Evolutionary conservation across 192 early-diverging fungal genomes (phyloP), one percentile per base, ranked within the genome.

Genomic region (Coemansia sp.): DNA sequence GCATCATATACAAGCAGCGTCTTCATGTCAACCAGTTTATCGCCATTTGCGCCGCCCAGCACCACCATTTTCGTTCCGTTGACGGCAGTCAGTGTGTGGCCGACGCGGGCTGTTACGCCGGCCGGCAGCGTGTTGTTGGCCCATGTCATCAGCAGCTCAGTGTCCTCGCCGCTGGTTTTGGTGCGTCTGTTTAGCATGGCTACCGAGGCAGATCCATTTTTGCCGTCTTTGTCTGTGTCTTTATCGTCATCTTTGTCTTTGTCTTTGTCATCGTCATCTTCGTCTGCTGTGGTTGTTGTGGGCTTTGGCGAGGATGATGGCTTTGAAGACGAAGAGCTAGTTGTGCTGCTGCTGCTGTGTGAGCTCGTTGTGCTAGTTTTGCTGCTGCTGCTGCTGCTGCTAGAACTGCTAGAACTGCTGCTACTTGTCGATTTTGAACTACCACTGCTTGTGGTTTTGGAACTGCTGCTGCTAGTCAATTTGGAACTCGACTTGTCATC

Each of bases 41-140:
- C 60, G 4, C 51, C 34, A 17, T 19, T 61, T 10, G 55, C 36
- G 28, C 71, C 60, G 48, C 82, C 82, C 15, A 83, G 38, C 5
- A 83, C 73, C 15, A 72, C 82, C 82, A 83, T 83, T 9, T 52
- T 46, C 19, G 58, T 60, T 17, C 59, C 57, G 38, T 60, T 59
- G 0, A 79, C 51, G 17, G 78, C 58, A 26, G 53, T 72, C 21
- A 72, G 64, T 0, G 69, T 71, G 51, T 83, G 82, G 10, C 69
- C 75, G 0, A 74, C 60, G 17, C 81, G 71, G 7, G 66, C 75
- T 5, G 60, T 46, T 28, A 77, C 65, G n/a, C 65, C 62, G 9
- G 40, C 22, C 31, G 74, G 75, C 69, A 72, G 57, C 20, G 66
- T 74, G 22, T 57, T 34, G 49, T 70, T 74, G 59, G 66, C 48